These are phyloP conservation scores for Lachnellula subtilissima DNA, from an alignment of 2,329 filamentous ascomycete species.

Conservation along the genomic window DNA sequence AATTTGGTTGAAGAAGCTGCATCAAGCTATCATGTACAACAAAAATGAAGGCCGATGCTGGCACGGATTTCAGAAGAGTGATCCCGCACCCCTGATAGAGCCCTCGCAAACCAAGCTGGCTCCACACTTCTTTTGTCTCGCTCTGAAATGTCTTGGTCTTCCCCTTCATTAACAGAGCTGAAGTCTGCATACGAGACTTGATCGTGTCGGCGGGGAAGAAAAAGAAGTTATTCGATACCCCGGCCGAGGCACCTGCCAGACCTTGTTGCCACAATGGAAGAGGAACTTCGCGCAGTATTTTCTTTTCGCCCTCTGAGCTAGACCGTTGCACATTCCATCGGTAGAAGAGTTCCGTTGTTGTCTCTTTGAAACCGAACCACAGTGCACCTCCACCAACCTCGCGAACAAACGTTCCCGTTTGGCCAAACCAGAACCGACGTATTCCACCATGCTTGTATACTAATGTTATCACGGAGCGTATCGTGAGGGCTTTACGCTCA, in stretches of 20 bases:
- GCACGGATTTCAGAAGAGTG: constrained; percentile 79
- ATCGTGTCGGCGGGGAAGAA: constrained; percentile 98
- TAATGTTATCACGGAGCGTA: constrained; percentile 60
- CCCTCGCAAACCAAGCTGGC: constrained; percentile 72
- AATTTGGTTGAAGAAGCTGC: constrained; percentile 48
- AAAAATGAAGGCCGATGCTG: constrained; percentile 96
- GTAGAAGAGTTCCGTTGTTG: constrained; percentile 50
- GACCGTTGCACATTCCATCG: constrained; percentile 41
- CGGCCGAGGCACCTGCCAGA: constrained; percentile 78
- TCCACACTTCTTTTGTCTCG: constrained; percentile 60
- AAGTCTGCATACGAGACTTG: constrained; percentile 93
- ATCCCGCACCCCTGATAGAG: constrained; percentile 95
- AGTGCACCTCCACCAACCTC: constrained; percentile 90
- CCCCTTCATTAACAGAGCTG: constrained; percentile 54
- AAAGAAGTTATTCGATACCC: constrained; percentile 92
- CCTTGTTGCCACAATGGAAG: constrained; percentile 85
- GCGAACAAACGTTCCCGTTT: constrained; percentile 86
- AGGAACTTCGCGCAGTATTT: no score
- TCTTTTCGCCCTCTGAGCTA: no score
- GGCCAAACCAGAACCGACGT: constrained; percentile 88
- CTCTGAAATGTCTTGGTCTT: constrained; percentile 40
- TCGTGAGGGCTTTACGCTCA: constrained; percentile 45
- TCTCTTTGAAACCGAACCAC: constrained; percentile 93
- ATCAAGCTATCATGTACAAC: constrained; percentile 89
- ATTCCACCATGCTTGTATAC: constrained; percentile 81